Evolutionary conservation across 129 eudicot genomes (phyloP).

Genomic region (Chrysanthemum makinoi): DNA sequence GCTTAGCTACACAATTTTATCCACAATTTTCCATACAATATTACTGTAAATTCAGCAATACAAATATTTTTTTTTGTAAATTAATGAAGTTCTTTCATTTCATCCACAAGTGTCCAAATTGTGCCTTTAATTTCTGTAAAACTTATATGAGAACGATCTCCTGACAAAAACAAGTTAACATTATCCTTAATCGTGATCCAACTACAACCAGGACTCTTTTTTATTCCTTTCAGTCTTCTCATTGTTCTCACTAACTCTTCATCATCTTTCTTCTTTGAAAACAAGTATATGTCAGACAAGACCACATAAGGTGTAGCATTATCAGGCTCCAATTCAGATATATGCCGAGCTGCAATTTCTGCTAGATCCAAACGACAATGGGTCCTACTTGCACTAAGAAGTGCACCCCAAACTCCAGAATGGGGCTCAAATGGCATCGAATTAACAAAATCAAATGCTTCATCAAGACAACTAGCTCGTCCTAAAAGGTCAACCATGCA

Average conservation of each 20-base stretch:
- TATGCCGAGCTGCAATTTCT: conserved; percentile 53
- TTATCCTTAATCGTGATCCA: conserved; percentile 51
- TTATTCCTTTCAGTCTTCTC: conserved; percentile 50
- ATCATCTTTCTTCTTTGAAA: conserved; percentile 33
- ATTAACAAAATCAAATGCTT: conserved; percentile 50
- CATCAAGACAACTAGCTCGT: conserved; percentile 67
- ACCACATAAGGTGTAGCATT: conserved; percentile 76
- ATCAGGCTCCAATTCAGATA: conserved; percentile 59
- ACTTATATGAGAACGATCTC: conserved; percentile 42
- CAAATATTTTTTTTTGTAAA: background rate
- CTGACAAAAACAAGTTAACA: conserved; percentile 47
- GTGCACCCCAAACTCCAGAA: conserved; percentile 91
- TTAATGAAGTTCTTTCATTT: conserved; percentile 31
- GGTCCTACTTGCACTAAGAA: conserved; percentile 66
- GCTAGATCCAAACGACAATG: conserved; percentile 61
- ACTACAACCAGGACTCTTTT: conserved; percentile 72
- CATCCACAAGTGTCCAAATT: conserved; percentile 31
- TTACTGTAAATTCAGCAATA: background rate
- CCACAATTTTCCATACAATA: too few species aligned
- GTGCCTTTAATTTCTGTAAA: conserved; percentile 38
- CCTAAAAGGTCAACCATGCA: conserved; percentile 92
- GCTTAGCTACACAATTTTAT: too few species aligned
- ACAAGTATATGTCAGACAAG: conserved; percentile 56
- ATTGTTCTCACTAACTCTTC: conserved; percentile 51
- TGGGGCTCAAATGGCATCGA: conserved; percentile 67